Conservation (phyloP, 2,329 filamentous ascomycete species). For the Xylaria sp. region DNA sequence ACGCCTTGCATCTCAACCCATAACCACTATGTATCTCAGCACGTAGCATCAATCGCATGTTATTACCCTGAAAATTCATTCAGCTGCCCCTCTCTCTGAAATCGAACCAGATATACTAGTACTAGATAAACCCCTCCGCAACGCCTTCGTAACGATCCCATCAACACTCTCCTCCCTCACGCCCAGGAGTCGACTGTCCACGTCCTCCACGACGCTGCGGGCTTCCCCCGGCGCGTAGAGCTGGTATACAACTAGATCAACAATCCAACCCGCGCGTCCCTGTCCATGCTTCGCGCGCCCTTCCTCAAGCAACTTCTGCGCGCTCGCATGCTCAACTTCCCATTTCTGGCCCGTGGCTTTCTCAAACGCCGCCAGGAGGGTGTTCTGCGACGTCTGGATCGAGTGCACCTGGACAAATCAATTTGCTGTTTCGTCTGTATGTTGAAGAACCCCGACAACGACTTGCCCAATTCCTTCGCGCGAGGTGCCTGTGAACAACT, state of each 20-base stretch:
- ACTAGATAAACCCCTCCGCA: neutral
- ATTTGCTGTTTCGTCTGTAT: slow-evolving; percentile 21
- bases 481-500: slow-evolving; percentile 30
- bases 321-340: slow-evolving; percentile 19
- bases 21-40: too few relatives aligned
- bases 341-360: slow-evolving; percentile 17
- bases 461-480: slow-evolving; percentile 29
- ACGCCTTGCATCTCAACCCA: neutral
- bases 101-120: neutral
- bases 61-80: too few relatives aligned
- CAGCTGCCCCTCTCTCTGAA: too few relatives aligned
- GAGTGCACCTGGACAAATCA: slow-evolving; percentile 29
- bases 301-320: slow-evolving; percentile 19
- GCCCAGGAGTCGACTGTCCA: slow-evolving; percentile 27
- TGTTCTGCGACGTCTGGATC: slow-evolving; percentile 25
- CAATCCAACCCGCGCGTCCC: slow-evolving; percentile 24
- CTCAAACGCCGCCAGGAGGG: slow-evolving; percentile 28
- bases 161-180: slow-evolving; percentile 27
- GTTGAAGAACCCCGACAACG: slow-evolving; percentile 17
- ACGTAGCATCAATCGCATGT: too few relatives aligned
- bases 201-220: slow-evolving; percentile 27
- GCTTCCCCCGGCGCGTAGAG: slow-evolving; percentile 29
- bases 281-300: slow-evolving; percentile 22
- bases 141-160: slow-evolving; percentile 27
- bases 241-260: slow-evolving; percentile 31